phyloP scores from a whole-genome alignment of 371 early-diverging fungal species.

The Umbelopsis sp. region DNA sequence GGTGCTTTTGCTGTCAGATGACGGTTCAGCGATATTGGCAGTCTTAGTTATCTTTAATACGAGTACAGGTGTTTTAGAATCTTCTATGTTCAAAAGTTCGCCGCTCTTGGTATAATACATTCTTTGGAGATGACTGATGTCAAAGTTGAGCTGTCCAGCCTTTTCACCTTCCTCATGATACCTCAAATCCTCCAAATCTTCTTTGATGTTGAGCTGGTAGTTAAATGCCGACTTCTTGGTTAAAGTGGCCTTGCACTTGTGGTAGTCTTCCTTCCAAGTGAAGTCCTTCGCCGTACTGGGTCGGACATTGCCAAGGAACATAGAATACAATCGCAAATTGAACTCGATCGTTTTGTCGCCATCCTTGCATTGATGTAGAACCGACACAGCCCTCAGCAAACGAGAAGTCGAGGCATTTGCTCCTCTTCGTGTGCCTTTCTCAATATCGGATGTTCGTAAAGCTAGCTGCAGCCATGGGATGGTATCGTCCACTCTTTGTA shows the following conservation, averaged over 20 bases:
- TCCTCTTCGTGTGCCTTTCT: constrained; percentile 23
- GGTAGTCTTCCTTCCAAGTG: constrained; percentile 82
- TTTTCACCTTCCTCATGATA: constrained; percentile 62
- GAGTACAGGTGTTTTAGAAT: constrained; percentile 66
- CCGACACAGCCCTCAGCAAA: constrained; percentile 37
- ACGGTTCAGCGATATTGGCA: constrained; percentile 21
- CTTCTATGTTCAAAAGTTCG: constrained; percentile 71
- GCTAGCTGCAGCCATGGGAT: constrained; percentile 69
- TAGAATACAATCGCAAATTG: constrained; percentile 58
- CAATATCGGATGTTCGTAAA: constrained; percentile 32
- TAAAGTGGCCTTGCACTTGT: constrained; percentile 42
- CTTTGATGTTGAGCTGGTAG: constrained; percentile 47
- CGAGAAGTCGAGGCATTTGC: constrained; percentile 23
- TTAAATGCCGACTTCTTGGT: constrained; percentile 18
- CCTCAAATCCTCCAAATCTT: constrained; percentile 74
- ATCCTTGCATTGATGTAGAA: constrained; percentile 24
- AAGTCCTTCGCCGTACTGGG: constrained; percentile 55
- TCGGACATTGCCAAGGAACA: constrained; percentile 67
- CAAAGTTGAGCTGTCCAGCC: constrained; percentile 25
- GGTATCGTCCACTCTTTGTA: constrained; percentile 61
- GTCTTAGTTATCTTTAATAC: constrained; percentile 61
- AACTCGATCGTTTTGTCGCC: constrained; percentile 27
- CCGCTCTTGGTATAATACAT: constrained; percentile 77
- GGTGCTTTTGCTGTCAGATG: constrained; percentile 30
- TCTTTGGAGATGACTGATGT: constrained; percentile 45